Evolutionary conservation across 2,329 filamentous ascomycete genomes (phyloP), one percentile per base, ranked within the genome.

Genomic region (Fusarium sp.): DNA sequence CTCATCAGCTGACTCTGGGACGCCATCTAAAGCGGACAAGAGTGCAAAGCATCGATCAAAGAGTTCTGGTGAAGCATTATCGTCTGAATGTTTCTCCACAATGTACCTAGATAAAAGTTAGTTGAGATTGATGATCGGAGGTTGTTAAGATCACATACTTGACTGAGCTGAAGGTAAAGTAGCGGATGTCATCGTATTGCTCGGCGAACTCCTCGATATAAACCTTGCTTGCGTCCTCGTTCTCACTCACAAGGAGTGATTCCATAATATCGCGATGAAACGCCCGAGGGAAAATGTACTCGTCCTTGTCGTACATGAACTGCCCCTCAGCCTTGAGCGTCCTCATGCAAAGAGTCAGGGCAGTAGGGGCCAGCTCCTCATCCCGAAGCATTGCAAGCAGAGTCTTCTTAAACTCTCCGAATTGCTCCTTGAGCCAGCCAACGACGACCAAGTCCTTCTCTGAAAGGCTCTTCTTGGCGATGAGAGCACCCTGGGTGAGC

Each of bases 161-260:
- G 72, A 97, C 83, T 13, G 87, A 87, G 73, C 89, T 85, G 76
- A 97, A 92, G 0, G 93, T 93, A 78, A 91, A 93, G 78, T 90
- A 97, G 69, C 93, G 86, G 65, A 97, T 85, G 78, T 98, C 96
- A 74, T 96, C 91, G 76, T 90, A 93, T 77, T 90, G 85, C 77
- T 92, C 89, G 54, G 93, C 84, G 77, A 89, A 97, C 70, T 93
- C 93, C 62, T 92, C 87, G 25, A 91, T 83, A 69, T 95, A 97
- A 60, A 93, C 89, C 50, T 88, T 84, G 55, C 89, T 86, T n/a
- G 90, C 83, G 34, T 86, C 84, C 38, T 87, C 85, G 42, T 86
- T 83, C 27, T 83, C 82, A 5, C 87, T 83, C 29, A 83, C 81
- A 16, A 97, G 76, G 3, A 97, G 74, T 0, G 83, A 83, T 36